Conservation (phyloP, 1,284 basidiomycete species). For the Heterobasidion occidentale region DNA sequence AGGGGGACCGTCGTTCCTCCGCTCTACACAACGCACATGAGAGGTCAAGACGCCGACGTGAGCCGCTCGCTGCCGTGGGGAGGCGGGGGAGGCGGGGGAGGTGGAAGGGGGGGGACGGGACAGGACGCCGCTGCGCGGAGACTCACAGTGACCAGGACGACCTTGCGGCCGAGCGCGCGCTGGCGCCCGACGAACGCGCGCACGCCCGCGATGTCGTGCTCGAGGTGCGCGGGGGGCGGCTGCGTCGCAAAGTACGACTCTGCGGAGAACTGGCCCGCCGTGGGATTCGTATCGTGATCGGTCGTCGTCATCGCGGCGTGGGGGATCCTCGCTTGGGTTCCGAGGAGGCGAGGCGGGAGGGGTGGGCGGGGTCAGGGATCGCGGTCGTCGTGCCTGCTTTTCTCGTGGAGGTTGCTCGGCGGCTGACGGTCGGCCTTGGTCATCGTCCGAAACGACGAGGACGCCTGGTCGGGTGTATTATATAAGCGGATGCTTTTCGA, state of each 20-base stretch:
- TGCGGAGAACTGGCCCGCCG: constrained; percentile 52
- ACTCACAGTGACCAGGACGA: constrained; percentile 91
- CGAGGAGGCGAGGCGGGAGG: too few species aligned
- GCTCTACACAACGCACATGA: constrained; percentile 44
- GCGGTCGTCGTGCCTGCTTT: too few species aligned
- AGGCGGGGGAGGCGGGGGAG: constrained; percentile 1
- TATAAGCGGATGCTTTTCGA: too few species aligned
- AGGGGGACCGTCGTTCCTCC: constrained; percentile 94
- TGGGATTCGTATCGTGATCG: not conserved
- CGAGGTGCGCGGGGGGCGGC: constrained; percentile 60
- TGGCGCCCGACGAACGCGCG: constrained; percentile 71
- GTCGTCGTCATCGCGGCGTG: not conserved
- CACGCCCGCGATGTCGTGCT: constrained; percentile 57
- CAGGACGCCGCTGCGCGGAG: not conserved
- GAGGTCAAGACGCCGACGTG: not conserved
- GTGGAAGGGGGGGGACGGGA: not conserved
- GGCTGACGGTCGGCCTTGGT: too few species aligned
- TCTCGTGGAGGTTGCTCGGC: too few species aligned
- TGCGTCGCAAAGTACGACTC: constrained; percentile 86
- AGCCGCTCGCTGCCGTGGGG: not conserved
- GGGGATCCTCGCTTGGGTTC: too few species aligned
- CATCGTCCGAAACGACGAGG: too few species aligned
- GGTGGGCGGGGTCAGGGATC: too few species aligned
- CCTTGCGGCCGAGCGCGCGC: constrained; percentile 53
- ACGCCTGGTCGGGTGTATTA: too few species aligned